phyloP scores from a whole-genome alignment of 208 protist species.

The Leishmania braziliensis region DNA sequence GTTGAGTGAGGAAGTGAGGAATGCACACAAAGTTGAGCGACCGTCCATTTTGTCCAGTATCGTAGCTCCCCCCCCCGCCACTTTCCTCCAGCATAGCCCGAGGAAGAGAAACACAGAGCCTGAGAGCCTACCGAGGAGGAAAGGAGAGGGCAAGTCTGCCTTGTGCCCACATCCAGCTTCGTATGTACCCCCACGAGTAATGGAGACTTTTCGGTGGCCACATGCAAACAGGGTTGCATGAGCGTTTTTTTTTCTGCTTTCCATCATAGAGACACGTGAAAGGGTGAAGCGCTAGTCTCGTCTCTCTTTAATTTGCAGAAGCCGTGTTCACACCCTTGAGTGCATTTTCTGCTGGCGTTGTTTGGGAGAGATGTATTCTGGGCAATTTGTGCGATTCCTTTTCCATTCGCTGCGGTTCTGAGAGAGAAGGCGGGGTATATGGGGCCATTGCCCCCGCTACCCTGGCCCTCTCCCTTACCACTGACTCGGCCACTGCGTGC shows the following conservation, averaged over 20 bases:
- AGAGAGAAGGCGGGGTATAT: not conserved
- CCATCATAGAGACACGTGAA: not conserved
- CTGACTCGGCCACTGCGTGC: not conserved
- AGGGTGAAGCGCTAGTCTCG: not conserved
- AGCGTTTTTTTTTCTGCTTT: not conserved
- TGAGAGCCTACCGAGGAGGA: not conserved
- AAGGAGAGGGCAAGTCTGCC: not conserved
- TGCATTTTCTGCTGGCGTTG: not conserved
- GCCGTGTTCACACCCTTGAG: not conserved
- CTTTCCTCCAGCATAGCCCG: not conserved
- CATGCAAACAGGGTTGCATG: not conserved
- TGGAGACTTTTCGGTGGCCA: not conserved
- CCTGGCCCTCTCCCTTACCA: not conserved
- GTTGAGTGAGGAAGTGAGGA: not conserved
- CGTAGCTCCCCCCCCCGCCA: not conserved
- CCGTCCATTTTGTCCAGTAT: not conserved
- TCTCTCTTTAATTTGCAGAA: not conserved
- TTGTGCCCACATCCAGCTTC: not conserved
- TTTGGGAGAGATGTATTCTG: not conserved
- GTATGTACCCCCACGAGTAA: not conserved
- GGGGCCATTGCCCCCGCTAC: not conserved
- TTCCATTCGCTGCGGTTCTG: not conserved
- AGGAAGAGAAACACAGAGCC: not conserved
- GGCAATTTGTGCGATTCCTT: too few relatives aligned
- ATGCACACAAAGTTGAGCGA: not conserved